Base-by-base conservation (phyloP, 495 filamentous ascomycete species). In the Pseudevernia furfuracea region DNA sequence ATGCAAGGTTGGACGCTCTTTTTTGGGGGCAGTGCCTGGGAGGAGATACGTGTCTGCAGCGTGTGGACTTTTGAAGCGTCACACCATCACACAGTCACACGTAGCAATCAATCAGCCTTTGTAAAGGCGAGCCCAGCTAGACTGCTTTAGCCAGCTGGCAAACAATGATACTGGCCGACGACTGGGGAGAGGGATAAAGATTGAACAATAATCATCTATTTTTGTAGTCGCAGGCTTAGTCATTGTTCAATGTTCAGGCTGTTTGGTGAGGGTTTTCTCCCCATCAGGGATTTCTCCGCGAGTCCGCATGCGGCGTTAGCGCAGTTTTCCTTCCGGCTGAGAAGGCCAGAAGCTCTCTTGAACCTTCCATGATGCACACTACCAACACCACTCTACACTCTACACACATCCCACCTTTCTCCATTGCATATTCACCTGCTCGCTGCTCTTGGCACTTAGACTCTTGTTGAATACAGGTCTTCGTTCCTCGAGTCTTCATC, bases 291-390 rank as follows among this genome's bases (percentile, higher is more conserved):
- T 25, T 12, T 7, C 43, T 58, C 44, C 19, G 30, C n/a, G 28
- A 55, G 19, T 32, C 52, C 52, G 52, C 28, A 34, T 8, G 52
- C 52, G 52, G 52, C 15, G 0, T 55, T 55, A 55, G 52, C 52
- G 52, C 17, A 19, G 1, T 9, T 9, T 34, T 55, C 30, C 17
- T 59, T 59, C 46, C 41, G 36, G 62, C 34, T 38, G 52, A 59
- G 36, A 25, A 43, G 56, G 19, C 43, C n/a, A n/a, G n/a, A n/a
- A n/a, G n/a, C n/a, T n/a, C n/a, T n/a, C 34, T 64, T 46, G 43
- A 64, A 53, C 19, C 62, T 64, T 59, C 56, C 39, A 63, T 60
- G 46, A 34, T 64, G 62, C 62, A 64, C 25, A 64, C 62, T 53
- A 64, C 56, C 30, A 15, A 19, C 19, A 44, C 41, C 41, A 41